These are phyloP conservation scores for Whalleya microplaca DNA, from an alignment of 2,329 filamentous ascomycete species.

Conservation along the genomic window DNA sequence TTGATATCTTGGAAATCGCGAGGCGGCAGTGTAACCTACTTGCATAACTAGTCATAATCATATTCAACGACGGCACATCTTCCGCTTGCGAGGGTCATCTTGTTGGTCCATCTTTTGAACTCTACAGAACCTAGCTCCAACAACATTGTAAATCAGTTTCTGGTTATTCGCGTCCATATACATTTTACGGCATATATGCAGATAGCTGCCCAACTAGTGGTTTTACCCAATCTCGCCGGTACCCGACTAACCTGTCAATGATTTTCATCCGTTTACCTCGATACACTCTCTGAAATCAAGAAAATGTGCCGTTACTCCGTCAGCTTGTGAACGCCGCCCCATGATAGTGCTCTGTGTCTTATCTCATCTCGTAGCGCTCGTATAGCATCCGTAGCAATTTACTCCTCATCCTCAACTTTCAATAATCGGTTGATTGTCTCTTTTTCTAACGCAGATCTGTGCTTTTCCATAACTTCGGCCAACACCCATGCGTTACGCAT, in stretches of 20 bases:
- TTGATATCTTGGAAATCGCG: no score
- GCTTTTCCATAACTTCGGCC: slow-evolving; percentile 45
- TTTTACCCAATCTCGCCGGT: neutral
- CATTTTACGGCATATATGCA: neutral
- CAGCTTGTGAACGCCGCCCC: neutral
- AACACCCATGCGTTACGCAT: slow-evolving; percentile 54
- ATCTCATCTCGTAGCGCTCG: neutral
- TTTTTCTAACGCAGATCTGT: slow-evolving; percentile 29
- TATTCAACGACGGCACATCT: neutral
- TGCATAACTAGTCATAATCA: neutral
- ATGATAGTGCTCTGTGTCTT: neutral
- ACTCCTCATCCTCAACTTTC: slow-evolving; percentile 27
- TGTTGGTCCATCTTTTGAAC: neutral
- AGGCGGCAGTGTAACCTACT: neutral
- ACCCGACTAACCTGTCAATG: no score
- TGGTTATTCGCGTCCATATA: neutral
- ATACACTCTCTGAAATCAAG: neutral
- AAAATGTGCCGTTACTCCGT: neutral
- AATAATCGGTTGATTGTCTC: slow-evolving; percentile 18
- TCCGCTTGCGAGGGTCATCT: neutral
- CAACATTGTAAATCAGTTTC: neutral
- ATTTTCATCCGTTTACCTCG: neutral
- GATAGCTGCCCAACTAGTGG: neutral
- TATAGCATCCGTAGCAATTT: no score
- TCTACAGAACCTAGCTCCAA: neutral